Percentiles rank a stretch among this genome's conserved stretches.
phyloP scores from a whole-genome alignment of 2,329 filamentous ascomycete species.

The Botrytis elliptica region DNA sequence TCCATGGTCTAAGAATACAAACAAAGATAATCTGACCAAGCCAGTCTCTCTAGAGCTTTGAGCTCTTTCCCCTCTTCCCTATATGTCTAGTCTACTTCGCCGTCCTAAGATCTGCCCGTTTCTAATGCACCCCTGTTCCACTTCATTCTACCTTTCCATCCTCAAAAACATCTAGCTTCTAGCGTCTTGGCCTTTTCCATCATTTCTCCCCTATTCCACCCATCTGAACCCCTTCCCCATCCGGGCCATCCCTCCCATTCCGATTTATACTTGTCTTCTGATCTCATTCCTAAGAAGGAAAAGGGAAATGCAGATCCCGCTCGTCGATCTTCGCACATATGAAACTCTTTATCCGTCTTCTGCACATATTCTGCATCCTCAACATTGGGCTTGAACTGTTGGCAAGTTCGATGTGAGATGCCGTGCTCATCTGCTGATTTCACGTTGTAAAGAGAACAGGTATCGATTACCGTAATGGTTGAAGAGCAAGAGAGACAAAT shows the following conservation, averaged over 20 bases:
- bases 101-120: not conserved
- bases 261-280: not conserved
- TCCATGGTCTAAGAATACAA: not conserved
- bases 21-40: not conserved
- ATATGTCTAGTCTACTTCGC: not conserved
- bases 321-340: not conserved
- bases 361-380: not conserved
- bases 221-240: not conserved
- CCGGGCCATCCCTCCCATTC: not conserved
- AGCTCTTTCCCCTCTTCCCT: not conserved
- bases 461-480: not conserved
- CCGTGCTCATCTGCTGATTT: not conserved
- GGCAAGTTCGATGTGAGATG: not conserved
- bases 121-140: not conserved
- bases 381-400: not conserved
- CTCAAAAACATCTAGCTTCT: not conserved
- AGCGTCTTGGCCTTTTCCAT: not conserved
- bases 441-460: not conserved
- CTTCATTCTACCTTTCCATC: not conserved
- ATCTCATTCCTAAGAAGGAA: not conserved
- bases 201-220: not conserved
- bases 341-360: not conserved
- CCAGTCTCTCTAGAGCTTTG: not conserved
- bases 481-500: not conserved
- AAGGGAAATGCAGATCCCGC: not conserved